Evolutionary conservation across 441 rosid species (phyloP).

Genomic region (Adansonia madagascariensis): DNA sequence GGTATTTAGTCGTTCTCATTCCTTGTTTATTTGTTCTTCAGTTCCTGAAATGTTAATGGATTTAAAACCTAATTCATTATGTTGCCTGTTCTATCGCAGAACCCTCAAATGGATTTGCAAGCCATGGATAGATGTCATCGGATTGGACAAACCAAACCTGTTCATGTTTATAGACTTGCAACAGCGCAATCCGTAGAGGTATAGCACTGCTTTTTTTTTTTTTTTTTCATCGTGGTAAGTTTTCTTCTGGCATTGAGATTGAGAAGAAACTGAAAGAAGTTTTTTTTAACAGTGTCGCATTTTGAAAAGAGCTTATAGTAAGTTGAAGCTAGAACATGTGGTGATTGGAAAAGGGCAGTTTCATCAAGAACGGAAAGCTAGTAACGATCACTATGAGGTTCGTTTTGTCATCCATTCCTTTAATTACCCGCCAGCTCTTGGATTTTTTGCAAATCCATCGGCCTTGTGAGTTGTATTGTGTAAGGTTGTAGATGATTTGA

Average conservation of each 20-base stretch:
- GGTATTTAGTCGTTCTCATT: constrained; percentile 50
- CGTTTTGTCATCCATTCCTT: neutral
- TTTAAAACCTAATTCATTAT: constrained; percentile 6
- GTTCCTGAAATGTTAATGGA: neutral
- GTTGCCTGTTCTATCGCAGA: constrained; percentile 49
- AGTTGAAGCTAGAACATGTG: constrained; percentile 96
- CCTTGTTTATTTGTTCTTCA: neutral
- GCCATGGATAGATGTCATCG: constrained; percentile 99
- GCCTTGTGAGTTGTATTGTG: neutral
- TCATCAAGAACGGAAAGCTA: constrained; percentile 67
- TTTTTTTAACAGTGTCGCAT: constrained; percentile 72
- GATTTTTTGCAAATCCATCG: neutral
- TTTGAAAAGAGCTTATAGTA: constrained; percentile 84
- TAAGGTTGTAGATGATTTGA: neutral
- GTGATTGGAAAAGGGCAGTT: constrained; percentile 94
- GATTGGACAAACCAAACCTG: constrained; percentile 98
- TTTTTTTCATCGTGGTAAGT: neutral
- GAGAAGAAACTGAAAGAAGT: constrained; percentile 29
- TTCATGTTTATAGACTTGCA: constrained; percentile 95
- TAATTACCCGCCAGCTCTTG: neutral
- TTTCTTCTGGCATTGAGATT: constrained; percentile 6
- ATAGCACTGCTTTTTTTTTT: constrained; percentile 12
- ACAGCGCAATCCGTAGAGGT: constrained; percentile 97
- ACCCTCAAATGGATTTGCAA: constrained; percentile 98
- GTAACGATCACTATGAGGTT: constrained; percentile 53